Evolutionary conservation across 805 yeast genomes (phyloP), one percentile per base, ranked within the genome.

Genomic region (Ogataea siamensis): DNA sequence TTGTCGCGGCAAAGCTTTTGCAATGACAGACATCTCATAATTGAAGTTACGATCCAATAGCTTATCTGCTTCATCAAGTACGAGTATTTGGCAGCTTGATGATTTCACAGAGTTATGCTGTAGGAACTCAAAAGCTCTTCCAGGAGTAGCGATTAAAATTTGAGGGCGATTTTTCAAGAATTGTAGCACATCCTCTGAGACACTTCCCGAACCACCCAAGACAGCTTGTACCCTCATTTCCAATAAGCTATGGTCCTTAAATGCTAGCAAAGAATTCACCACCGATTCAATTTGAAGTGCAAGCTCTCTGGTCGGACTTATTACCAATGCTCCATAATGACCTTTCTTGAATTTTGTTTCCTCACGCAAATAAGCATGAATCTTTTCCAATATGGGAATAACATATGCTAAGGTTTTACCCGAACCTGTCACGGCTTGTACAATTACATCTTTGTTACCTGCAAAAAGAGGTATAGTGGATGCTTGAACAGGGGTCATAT

Each of bases 401-500:
- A 80, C 77, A 65, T 85, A 93, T 3, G 97, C 83, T n/a, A 89
- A 60, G 0, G 99, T 93, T 58, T 93, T 93, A n/a, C 99, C 99
- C 0, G 97, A 88, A 0, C 99, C 99, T 0, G 99, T 93, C 1
- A 87, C 96, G 0, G 97, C 95, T 58, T 93, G 97, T 1, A 88
- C 98, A 7, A 93, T 93, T 3, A 93, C 96, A 63, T 93, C 99
- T 54, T 91, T 91, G 55, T 88, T 84, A 13, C 79, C 79, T 15
- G 82, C 63, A 47, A 93, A 75, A 43, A 89, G 65, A 0, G 99
- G 99, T 34, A 93, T 84, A 0, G 94, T 81, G 0, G 97, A 78
- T 0, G 99, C 98, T 58, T 93, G 99, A 0, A 93, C 99, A 0
- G 99, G 96, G 0, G 99, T 93, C 96, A 91, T 87, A 9, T 75